Evolutionary conservation across 768 basidiomycete species (phyloP), one percentile per base, ranked within the genome.

Genomic region (Leccinum variicolor): DNA sequence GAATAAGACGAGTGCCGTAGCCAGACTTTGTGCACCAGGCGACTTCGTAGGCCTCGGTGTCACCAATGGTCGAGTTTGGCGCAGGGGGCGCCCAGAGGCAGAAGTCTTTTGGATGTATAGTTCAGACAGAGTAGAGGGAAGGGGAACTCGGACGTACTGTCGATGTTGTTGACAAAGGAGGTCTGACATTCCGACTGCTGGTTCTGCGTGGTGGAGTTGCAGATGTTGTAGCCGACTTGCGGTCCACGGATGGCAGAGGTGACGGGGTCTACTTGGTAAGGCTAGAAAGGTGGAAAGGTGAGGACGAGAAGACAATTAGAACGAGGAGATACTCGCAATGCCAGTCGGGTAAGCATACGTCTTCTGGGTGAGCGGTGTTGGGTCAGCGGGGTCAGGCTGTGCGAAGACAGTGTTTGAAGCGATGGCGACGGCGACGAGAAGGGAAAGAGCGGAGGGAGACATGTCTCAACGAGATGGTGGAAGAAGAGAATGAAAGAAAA

Each of bases 1-100:
- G 87, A 25, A 94, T 89, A 51, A 87, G 66, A 56, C 91, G 87
- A 2, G 88, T 83, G 1, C 91, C 91, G 56, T 80, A 79, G 4
- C 80, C 81, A 1, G 79, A 70, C 69, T 85, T 81, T 13, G 84
- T 81, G 71, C 90, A 94, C 79, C 82, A 94, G 1, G 88, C 84
- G 21, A 94, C 86, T 64, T 82, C 85, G 53, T 77, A 73, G 23
- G 78, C 84, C 67, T 94, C 92, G 9, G 79, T 78, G 60, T 89
- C 80, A 49, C 80, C 86, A 41, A 93, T 85, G 13, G 74, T 70
- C 13, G 79, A 76, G 65, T 82, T 76, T 1, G 80, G 73, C 0
- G 62, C 63, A 0, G 77, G 66, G 1, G 87, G 81, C 6, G 77
- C 85, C 84, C 85, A 90, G 0, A 90, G 60, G 64, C 88, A 90